Percentiles rank a stretch among this genome's conserved stretches.
phyloP scores from a whole-genome alignment of 1,139 yeast species.

The Magnusiomyces ingens region DNA sequence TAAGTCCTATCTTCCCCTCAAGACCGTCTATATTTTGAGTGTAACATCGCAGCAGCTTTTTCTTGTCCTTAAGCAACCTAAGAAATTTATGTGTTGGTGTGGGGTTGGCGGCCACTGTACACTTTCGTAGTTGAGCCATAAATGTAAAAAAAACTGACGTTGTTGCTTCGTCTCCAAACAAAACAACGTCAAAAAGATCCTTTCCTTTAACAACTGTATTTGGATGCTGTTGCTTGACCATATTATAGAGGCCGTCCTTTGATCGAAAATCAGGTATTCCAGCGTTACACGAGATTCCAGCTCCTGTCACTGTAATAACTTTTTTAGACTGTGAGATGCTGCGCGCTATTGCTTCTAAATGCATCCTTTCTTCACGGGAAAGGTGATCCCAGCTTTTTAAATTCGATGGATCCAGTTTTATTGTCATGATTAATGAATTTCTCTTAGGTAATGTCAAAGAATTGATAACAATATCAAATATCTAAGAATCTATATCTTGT shows the following conservation, averaged over 20 bases:
- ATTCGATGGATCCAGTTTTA: neutral
- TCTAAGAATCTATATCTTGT: neutral
- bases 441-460: neutral
- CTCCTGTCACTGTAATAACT: constrained; percentile 59
- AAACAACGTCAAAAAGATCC: constrained; percentile 79
- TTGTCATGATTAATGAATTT: neutral
- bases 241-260: constrained; percentile 70
- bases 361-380: neutral
- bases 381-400: neutral
- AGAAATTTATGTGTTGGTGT: constrained; percentile 82
- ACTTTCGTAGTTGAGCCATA: constrained; percentile 64
- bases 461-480: neutral
- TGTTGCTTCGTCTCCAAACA: constrained; percentile 63
- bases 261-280: constrained; percentile 95
- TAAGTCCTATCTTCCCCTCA: constrained; percentile 40
- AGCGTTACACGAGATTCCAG: constrained; percentile 93
- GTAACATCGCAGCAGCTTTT: constrained; percentile 72
- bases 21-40: constrained; percentile 73
- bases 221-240: constrained; percentile 61
- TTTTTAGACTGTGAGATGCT: constrained; percentile 20
- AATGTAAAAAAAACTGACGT: constrained; percentile 68
- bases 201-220: constrained; percentile 66
- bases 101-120: constrained; percentile 61
- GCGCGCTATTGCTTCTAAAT: constrained; percentile 8
- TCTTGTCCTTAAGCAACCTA: constrained; percentile 53